A percentile compares a stretch with the other conserved stretches of the same genome.
These are phyloP conservation scores for Sugiyamaella qingdaonensis DNA, from an alignment of 805 yeast genomes.

Conservation along the genomic window DNA sequence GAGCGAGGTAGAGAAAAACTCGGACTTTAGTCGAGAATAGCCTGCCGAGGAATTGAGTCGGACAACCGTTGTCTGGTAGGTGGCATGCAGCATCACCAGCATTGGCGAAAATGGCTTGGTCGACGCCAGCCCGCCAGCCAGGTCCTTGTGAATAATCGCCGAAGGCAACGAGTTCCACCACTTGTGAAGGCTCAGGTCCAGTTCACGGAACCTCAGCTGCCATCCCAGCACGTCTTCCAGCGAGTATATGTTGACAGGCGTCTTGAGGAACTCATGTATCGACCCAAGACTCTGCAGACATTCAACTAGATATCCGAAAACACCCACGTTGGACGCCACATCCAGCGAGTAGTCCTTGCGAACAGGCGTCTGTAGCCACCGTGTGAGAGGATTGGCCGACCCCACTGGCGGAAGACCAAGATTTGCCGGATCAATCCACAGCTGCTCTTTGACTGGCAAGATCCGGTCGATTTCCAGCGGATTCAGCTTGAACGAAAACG, in stretches of 20 bases:
- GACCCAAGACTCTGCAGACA: conserved; percentile 21
- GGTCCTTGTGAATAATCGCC: conserved; percentile 3
- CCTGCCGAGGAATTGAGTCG: conserved; percentile 28
- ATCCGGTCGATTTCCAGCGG: conserved; percentile 21
- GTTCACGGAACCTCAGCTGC: conserved; percentile 24
- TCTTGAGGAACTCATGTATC: conserved; percentile 25
- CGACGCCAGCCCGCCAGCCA: background rate
- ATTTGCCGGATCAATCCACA: conserved; percentile 12
- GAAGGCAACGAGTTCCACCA: conserved; percentile 22
- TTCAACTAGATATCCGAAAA: conserved; percentile 23
- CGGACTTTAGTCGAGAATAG: conserved; percentile 23
- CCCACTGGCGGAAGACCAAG: background rate
- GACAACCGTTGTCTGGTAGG: conserved; percentile 24
- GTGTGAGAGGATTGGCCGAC: conserved; percentile 4
- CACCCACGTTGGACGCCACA: conserved; percentile 7
- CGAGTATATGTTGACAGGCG: conserved; percentile 24
- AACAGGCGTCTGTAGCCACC: conserved; percentile 12
- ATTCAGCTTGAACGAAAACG: conserved; percentile 25
- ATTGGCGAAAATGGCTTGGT: conserved; percentile 13
- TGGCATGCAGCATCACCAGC: conserved; percentile 21
- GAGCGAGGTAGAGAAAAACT: conserved; percentile 21
- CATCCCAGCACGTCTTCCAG: conserved; percentile 23
- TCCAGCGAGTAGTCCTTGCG: conserved; percentile 7
- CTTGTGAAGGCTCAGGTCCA: conserved; percentile 21
- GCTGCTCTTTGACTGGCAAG: conserved; percentile 18